phyloP scores from a whole-genome alignment of 2,329 filamentous ascomycete genomes.

The Claviceps sp. region DNA sequence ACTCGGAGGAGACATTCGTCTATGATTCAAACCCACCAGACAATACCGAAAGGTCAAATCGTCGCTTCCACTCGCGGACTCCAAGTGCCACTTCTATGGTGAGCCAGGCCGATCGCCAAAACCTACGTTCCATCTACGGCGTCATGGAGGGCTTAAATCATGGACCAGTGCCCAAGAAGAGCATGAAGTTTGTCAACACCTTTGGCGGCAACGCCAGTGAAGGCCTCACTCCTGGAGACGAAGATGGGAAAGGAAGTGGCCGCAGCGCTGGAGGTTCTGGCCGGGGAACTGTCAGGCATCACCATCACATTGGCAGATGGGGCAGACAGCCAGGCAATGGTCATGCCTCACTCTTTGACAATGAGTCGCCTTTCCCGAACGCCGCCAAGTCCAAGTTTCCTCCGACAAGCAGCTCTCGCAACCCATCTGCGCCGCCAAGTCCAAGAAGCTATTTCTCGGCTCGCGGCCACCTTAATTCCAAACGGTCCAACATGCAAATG shows the following conservation, averaged over 20 bases:
- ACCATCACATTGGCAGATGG: constrained; percentile 62
- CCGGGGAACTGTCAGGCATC: constrained; percentile 57
- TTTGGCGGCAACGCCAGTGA: constrained; percentile 49
- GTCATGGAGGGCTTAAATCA: constrained; percentile 46
- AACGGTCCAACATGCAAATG: constrained; percentile 43
- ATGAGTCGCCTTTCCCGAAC: constrained; percentile 65
- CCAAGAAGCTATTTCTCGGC: constrained; percentile 40
- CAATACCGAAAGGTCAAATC: constrained; percentile 40
- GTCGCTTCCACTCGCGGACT: constrained; percentile 81
- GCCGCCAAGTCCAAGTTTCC: constrained; percentile 46
- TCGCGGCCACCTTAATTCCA: constrained; percentile 23
- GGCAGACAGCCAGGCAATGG: constrained; percentile 54
- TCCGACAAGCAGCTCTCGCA: constrained; percentile 33
- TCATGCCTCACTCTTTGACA: constrained; percentile 61
- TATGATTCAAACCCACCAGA: constrained; percentile 94
- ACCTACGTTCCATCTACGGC: constrained; percentile 51
- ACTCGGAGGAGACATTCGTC: constrained; percentile 96
- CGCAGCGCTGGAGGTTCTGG: constrained; percentile 49
- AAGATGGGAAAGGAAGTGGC: constrained; percentile 50
- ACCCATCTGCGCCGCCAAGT: constrained; percentile 56
- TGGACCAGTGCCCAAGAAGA: constrained; percentile 51
- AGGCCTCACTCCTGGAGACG: constrained; percentile 42
- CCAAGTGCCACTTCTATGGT: constrained; percentile 81
- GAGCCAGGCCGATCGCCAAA: constrained; percentile 51
- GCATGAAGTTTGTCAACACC: constrained; percentile 89